Conservation (phyloP, 805 yeast species). For the Saccharomycopsis sp. region DNA sequence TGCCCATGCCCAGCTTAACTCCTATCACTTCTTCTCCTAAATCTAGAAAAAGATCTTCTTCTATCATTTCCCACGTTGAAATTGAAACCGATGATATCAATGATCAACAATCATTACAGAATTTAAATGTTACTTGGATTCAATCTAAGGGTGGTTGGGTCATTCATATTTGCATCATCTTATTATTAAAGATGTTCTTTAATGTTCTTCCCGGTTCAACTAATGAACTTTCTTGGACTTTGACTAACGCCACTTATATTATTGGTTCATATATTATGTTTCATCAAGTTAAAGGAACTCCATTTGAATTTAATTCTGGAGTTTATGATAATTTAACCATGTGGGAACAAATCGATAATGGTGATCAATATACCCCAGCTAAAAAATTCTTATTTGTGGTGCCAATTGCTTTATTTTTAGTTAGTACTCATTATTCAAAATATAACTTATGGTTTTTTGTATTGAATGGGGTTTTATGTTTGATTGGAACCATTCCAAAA, state of each 20-base stretch:
- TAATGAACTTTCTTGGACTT: constrained; percentile 84
- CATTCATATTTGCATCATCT: constrained; percentile 76
- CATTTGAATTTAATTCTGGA: constrained; percentile 93
- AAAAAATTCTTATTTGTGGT: constrained; percentile 87
- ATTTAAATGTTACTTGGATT: constrained; percentile 94
- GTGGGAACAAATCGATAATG: constrained; percentile 96
- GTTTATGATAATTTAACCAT: constrained; percentile 92
- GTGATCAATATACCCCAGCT: constrained; percentile 94
- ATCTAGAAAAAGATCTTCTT: constrained; percentile 68
- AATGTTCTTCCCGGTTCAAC: constrained; percentile 74
- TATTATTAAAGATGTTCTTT: constrained; percentile 62
- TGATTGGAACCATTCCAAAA: constrained; percentile 85
- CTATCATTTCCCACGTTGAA: constrained; percentile 83
- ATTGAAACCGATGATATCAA: constrained; percentile 85
- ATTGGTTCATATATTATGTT: constrained; percentile 93
- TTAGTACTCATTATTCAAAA: constrained; percentile 83
- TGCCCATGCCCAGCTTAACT: no score
- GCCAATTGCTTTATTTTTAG: constrained; percentile 79
- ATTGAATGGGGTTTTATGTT: constrained; percentile 69
- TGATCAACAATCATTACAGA: constrained; percentile 83
- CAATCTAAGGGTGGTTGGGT: constrained; percentile 95
- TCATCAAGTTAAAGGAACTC: constrained; percentile 93
- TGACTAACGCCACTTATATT: constrained; percentile 83
- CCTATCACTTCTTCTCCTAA: no score
- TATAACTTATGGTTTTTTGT: constrained; percentile 74